These are phyloP conservation scores for Phytopythium delawarense DNA, from an alignment of 352 stramenopile genomes.

Conservation along the genomic window DNA sequence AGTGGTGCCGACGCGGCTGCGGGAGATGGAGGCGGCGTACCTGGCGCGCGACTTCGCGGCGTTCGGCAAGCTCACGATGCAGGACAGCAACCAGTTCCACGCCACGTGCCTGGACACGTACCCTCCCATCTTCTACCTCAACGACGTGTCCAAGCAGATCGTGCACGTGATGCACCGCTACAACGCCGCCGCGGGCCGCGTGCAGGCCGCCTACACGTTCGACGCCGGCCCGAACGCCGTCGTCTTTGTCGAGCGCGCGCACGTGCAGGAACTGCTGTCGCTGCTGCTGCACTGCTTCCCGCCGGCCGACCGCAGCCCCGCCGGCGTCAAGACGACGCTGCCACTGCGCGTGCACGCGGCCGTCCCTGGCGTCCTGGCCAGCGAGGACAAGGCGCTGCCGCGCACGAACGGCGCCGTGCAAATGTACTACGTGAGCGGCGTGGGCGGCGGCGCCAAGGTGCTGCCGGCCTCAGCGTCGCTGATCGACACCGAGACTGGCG, in stretches of 20 bases:
- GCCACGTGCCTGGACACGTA: constrained; percentile 97
- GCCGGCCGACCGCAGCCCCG: neutral
- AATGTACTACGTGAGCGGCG: constrained; percentile 66
- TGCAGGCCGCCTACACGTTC: constrained; percentile 97
- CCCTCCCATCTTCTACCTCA: constrained; percentile 99
- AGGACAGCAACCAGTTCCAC: constrained; percentile 98
- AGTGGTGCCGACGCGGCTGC: constrained; percentile 86
- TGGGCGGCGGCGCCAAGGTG: constrained; percentile 45
- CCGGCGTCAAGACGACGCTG: constrained; percentile 26
- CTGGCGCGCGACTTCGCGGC: constrained; percentile 90
- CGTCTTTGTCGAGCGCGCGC: constrained; percentile 78
- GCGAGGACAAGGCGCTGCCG: constrained; percentile 11
- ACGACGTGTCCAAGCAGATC: constrained; percentile 87
- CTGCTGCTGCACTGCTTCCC: constrained; percentile 58
- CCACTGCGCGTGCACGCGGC: constrained; percentile 8
- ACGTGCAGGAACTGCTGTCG: constrained; percentile 59
- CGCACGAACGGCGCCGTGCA: constrained; percentile 31
- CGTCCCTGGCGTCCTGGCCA: constrained; percentile 16
- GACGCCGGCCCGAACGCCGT: constrained; percentile 98
- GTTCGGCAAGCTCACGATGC: constrained; percentile 97
- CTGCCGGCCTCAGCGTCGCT: constrained; percentile 35
- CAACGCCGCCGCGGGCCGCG: constrained; percentile 70
- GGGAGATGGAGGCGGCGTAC: constrained; percentile 89
- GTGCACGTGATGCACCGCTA: constrained; percentile 91
- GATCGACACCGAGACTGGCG: constrained; percentile 39